Evolutionary conservation across 441 rosid genomes (phyloP), one percentile per base, ranked within the genome.

Genomic region (Gossypium lobatum): DNA sequence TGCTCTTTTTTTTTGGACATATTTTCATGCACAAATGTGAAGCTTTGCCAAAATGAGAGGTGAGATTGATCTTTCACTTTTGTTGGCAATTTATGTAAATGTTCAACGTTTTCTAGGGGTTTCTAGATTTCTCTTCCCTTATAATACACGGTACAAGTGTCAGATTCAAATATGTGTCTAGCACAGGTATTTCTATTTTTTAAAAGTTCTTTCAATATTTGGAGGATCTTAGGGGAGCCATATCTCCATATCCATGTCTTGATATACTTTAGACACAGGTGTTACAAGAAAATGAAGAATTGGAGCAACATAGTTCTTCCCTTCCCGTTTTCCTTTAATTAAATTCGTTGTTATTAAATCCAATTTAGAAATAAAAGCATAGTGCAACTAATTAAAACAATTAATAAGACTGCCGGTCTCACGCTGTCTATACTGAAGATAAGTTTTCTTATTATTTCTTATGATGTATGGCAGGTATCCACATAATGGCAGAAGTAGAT

Each of bases 1-100:
- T 50, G 16, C 67, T 79, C 63, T 72, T 62, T 76, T 76, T 71
- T 42, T 73, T 78, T 55, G 0, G 46, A 42, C 45, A 11, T 77
- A 75, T 81, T 71, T 78, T 64, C 76, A 55, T 81, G 81, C 70
- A 59, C 76, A 52, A 34, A 75, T 45, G 4, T 83, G 87, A 84
- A 95, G 98, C 86, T 95, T 87, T 76, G 99, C 99, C 81, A 95
- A 93, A 84, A 71, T 76, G 82, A 88, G 99, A 93, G 99, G 99
- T 91, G 78, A 76, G 78, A 78, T 71, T 76, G 70, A 46, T 72
- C 48, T 62, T 69, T 72, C 31, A 57, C 8, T n/a, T 57, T 55
- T 37, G 14, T 57, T 57, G 28, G 4, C 10, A 10, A 26, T 64
- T 11, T 20, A 64, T 42, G 45, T 42, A 42, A n/a, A 21, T 42